Base-by-base conservation (phyloP, 2,329 filamentous ascomycete species). In the Penicillium sp. region DNA sequence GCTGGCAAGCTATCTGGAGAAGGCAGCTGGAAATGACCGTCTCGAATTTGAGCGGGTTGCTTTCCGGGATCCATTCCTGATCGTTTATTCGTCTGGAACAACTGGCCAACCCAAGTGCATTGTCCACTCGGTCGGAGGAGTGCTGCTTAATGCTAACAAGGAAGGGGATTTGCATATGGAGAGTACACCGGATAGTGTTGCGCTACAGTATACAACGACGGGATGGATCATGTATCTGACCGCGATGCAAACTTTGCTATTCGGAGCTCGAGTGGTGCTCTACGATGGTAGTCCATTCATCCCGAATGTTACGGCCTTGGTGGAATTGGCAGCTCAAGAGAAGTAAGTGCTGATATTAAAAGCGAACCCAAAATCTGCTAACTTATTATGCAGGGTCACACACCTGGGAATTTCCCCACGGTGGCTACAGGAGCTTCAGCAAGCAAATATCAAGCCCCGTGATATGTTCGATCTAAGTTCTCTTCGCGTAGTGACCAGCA, bases 211-310 rank as follows among this genome's bases (percentile, higher is more conserved):
- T 65, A 88, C 86, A 1, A 89, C 86, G 0, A 91, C 89, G 0
- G 89, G 90, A 0, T 96, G 91, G 91, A 95, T 96, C 74, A 96
- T 96, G 91, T 95, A 93, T 69, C 77, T 92, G 9, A 76, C 80
- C 3, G 83, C 82, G 37, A 78, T 90, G 0, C 78, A 81, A 21
- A 78, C 80, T 4, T 78, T 93, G 8, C 65, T 88, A 1, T 75
- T 80, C 39, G 90, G 90, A 8, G 79, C 81, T 0, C 81, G 84
- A 6, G 78, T 83, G 1, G 74, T 96, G 1, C 78, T 93, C n/a
- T 96, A 96, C 70, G 91, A 96, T 68, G 91, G 91, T 3, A 91
- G 87, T 9, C 91, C 91, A 0, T 91, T 96, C 72, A 76, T 86
- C 46, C 91, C 91, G 0, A 85, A 90, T 59, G 76, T 85, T 1